Conservation (phyloP, 257 asterid genomes). For the Penstemon davidsonii region DNA sequence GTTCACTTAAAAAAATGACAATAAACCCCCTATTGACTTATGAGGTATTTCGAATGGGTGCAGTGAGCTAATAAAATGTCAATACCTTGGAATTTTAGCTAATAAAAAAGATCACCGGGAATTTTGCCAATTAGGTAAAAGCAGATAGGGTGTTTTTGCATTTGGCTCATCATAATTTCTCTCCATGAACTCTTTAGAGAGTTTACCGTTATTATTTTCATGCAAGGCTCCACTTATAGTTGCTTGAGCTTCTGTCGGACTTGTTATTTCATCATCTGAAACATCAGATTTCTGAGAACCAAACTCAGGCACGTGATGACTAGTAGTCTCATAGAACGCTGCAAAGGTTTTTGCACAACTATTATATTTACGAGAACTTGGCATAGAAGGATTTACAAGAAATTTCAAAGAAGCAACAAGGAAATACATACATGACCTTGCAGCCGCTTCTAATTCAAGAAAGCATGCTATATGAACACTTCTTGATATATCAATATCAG, state of each 20-base stretch:
- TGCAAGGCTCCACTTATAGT: constrained; percentile 28
- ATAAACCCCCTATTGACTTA: too few species aligned
- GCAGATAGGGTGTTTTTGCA: too few species aligned
- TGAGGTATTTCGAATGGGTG: too few species aligned
- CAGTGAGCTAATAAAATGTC: too few species aligned
- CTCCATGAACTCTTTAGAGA: constrained; percentile 26
- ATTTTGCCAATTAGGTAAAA: too few species aligned
- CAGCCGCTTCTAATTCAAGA: constrained; percentile 86
- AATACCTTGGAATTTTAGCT: too few species aligned
- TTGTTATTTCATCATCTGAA: constrained; percentile 23
- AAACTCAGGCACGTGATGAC: constrained; percentile 33
- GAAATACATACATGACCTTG: constrained; percentile 65
- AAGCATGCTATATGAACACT: constrained; percentile 63
- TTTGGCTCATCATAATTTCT: neutral
- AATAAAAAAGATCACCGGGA: too few species aligned
- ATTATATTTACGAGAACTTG: neutral
- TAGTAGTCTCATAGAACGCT: constrained; percentile 54
- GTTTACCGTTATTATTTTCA: constrained; percentile 28
- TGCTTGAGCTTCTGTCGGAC: constrained; percentile 24
- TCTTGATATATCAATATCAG: constrained; percentile 71
- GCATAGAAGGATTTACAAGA: neutral
- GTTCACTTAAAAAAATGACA: too few species aligned
- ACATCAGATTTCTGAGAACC: constrained; percentile 27
- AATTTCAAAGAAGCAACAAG: constrained; percentile 19
- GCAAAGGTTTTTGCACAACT: constrained; percentile 28